Evolutionary conservation across 176 grass and related monocot species (phyloP), one percentile per base, ranked within the genome.

Genomic region (Oryza glumipatula): DNA sequence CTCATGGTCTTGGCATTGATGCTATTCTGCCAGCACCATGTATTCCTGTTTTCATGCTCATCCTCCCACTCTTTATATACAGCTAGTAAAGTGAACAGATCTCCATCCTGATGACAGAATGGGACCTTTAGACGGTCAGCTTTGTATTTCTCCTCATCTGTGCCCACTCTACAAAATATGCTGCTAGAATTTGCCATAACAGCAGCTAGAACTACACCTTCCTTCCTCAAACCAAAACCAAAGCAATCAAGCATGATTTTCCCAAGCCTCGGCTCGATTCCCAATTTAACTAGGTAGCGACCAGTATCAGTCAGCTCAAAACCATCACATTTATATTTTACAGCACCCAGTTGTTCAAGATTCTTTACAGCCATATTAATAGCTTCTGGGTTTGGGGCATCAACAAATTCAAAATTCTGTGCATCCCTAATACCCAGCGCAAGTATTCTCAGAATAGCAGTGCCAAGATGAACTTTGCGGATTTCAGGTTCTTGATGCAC

Each of bases 51-150:
- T 21, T 83, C 93, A 88, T 61, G 51, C 48, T 84, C 77, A 81
- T 80, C 87, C 81, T 98, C 96, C 96, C 96, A 98, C 81, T 92
- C 90, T 77, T 95, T 98, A 77, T 98, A 98, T 76, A 98, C 96
- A 76, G 93, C 88, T 68, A 98, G 93, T 45, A 95, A 85, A 76
- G 96, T 95, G 82, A 98, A 98, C 73, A 98, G 91, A 75, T 98
- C 96, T 77, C 93, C 96, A 77, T 95, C 88, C 60, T 56, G 83
- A 56, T 98, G 96, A 67, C 96, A 98, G 68, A 98, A 88, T 17
- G 91, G 93, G 58, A 98, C 87, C 81, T 87, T 93, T 61, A 90
- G 91, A 70, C 91, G 83, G 79, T 95, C 96, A 12, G 96, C 89
- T 93, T 87, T 98, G 81, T 88, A 89, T 85, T 98, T 98, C 58